Conservation (phyloP, 805 yeast genomes). For the Zygosaccharomyces bailii region DNA sequence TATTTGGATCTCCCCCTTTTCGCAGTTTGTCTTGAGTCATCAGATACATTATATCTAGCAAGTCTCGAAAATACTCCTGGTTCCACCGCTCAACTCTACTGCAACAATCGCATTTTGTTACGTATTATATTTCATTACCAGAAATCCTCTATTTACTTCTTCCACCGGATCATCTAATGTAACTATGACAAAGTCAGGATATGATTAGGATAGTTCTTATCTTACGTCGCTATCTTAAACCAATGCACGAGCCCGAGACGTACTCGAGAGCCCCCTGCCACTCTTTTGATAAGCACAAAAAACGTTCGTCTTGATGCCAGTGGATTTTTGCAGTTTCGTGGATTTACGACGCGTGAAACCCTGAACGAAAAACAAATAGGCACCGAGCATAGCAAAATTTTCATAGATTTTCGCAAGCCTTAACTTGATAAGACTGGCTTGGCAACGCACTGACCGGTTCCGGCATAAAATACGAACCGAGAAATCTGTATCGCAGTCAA, state of each 20-base stretch:
- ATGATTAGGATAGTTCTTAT: background rate
- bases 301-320: background rate
- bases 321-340: background rate
- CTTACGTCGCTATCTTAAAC: background rate
- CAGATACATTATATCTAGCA: background rate
- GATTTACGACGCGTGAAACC: slow-evolving; percentile 2
- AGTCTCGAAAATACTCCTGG: background rate
- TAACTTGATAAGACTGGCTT: slow-evolving; percentile 1
- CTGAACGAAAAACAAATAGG: background rate
- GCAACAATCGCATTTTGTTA: too few species aligned
- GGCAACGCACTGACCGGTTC: background rate
- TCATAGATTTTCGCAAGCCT: background rate
- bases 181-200: background rate
- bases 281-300: background rate
- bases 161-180: too few species aligned
- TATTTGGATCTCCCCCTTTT: background rate
- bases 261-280: background rate
- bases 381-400: background rate
- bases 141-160: background rate
- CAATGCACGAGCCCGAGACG: background rate
- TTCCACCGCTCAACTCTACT: too few species aligned
- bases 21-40: background rate
- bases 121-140: too few species aligned
- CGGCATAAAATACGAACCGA: background rate
- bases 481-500: slow-evolving; percentile 28